Evolutionary conservation across 2,329 filamentous ascomycete species (phyloP).

Genomic region (Diplodia mutila): DNA sequence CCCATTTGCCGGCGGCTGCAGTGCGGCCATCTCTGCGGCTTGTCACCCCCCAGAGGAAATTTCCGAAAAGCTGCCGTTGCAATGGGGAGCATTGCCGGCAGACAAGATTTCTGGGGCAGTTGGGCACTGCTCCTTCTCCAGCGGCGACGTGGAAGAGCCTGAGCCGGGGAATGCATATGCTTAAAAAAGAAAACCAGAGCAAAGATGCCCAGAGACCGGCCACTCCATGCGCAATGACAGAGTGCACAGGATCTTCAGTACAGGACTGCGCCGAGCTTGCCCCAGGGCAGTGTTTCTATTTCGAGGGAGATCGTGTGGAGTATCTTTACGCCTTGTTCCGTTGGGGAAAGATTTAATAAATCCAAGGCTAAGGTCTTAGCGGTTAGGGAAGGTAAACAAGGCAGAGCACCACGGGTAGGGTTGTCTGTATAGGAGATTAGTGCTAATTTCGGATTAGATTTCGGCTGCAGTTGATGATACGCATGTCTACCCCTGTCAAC

Average conservation of each 20-base stretch:
- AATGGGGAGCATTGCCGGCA: not conserved
- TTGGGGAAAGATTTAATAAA: constrained; percentile 6
- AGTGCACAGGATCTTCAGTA: not conserved
- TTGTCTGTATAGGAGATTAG: not conserved
- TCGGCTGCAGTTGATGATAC: constrained; percentile 14
- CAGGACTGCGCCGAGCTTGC: not conserved
- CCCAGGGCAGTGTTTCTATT: not conserved
- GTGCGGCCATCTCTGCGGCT: constrained; percentile 15
- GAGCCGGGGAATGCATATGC: not conserved
- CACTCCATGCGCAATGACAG: not conserved
- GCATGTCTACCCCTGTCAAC: not conserved
- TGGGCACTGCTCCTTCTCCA: not conserved
- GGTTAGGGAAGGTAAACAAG: constrained; percentile 2
- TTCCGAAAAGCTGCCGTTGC: not conserved
- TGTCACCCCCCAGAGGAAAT: not conserved
- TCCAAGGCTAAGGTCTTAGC: not conserved
- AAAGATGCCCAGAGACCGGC: not conserved
- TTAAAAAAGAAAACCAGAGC: not conserved
- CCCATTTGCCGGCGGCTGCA: constrained; percentile 1
- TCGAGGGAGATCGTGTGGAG: not conserved
- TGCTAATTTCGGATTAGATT: constrained; percentile 7
- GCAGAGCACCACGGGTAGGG: not conserved
- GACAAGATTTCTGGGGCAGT: not conserved
- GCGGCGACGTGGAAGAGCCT: not conserved
- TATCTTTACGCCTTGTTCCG: not conserved